A percentile compares a stretch with the other conserved stretches of the same genome.
phyloP scores from a whole-genome alignment of 2,329 filamentous ascomycete species.

The Aspergillus intermedius region DNA sequence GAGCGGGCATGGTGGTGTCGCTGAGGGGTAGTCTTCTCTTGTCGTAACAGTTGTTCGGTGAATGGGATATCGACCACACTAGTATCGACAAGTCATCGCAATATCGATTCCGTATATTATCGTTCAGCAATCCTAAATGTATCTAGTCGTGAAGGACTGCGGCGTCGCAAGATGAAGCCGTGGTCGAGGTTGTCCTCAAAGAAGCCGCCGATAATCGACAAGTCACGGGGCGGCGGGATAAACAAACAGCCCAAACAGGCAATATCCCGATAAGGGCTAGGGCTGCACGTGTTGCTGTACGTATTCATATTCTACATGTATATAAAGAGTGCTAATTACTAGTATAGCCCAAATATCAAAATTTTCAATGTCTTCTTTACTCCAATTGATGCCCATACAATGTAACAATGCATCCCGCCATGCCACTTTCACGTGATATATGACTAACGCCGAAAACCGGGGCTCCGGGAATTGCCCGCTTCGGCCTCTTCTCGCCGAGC shows the following conservation, averaged over 20 bases:
- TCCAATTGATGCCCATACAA: too few species aligned
- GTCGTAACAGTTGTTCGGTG: neutral
- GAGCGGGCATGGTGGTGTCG: conserved; percentile 30
- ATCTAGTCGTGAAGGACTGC: neutral
- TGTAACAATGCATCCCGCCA: too few species aligned
- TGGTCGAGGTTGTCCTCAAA: conserved; percentile 2
- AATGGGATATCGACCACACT: neutral
- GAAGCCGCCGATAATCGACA: neutral
- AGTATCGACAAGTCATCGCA: neutral
- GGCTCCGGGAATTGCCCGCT: neutral
- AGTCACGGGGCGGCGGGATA: conserved; percentile 22
- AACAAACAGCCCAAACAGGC: conserved; percentile 37
- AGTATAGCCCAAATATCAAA: too few species aligned
- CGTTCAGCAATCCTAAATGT: neutral
- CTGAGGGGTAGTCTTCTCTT: conserved; percentile 5
- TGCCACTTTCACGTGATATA: neutral
- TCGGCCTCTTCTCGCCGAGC: neutral
- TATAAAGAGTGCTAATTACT: too few species aligned
- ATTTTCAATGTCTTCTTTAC: too few species aligned
- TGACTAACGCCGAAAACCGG: neutral
- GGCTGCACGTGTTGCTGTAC: conserved; percentile 16
- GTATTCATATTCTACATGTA: neutral
- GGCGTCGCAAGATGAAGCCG: neutral
- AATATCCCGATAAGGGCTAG: conserved; percentile 28
- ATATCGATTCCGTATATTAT: neutral